Evolutionary conservation across 257 asterid genomes (phyloP), one percentile per base, ranked within the genome.

Genomic region (Nicotiana obtusifolia): DNA sequence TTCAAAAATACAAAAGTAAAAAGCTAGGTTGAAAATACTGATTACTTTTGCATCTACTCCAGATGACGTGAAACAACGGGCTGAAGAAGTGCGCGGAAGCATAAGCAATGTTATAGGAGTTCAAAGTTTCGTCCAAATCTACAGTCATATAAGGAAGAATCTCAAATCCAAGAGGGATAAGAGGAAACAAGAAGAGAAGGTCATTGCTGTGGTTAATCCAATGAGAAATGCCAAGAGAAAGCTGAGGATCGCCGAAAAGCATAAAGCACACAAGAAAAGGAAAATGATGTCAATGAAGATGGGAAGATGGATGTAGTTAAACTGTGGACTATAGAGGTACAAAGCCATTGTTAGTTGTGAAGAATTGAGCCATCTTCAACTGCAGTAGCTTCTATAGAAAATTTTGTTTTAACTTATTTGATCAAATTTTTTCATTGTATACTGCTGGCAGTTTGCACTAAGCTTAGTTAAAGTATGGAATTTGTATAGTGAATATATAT

Each of bases 131-230:
- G 91, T 91, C 24, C 94, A 91, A 61, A 83, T 94, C 15, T 89
- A 89, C 89, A 88, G 89, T 82, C 90, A 86, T 60, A 90, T 94
- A 81, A 85, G 89, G 88, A 93, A 93, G 80, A 87, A 76, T 80
- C 88, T 94, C 35, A 92, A 92, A 86, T 87, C 66, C 60, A 94
- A 91, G 89, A 88, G 99, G 75, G 99, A 96, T 28, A 93, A 94
- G 90, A 90, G 99, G 91, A 92, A 91, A 84, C 93, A 85, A n/a
- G 97, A 84, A 82, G 97, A 89, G 54, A 94, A 91, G 89, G 83
- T 91, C 4, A 91, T 92, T 93, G 97, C 98, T 22, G 99, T 94
- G 24, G 95, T 93, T 11, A 90, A 96, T 86, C 99, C 98, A 7
- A 59, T 59, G 76, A 87, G 97, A 79, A 94, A 93, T 22, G 99